A percentile compares a stretch with the other conserved stretches of the same genome.
phyloP scores from a whole-genome alignment of 352 stramenopile genomes.

The Paralagenidium karlingii region DNA sequence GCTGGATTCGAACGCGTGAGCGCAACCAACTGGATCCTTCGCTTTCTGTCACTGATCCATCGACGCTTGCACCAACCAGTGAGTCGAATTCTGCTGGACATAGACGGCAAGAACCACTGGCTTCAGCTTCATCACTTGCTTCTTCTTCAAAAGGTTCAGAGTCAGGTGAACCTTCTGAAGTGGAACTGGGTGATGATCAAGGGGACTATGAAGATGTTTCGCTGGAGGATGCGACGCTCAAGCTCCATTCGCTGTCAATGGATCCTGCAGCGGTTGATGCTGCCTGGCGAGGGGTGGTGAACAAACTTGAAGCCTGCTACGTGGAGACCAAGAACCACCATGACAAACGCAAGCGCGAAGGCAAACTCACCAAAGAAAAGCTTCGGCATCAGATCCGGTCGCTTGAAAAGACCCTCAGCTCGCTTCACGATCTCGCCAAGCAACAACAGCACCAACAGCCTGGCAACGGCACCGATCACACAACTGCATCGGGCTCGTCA shows the following conservation, averaged over 20 bases:
- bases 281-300: slow-evolving; percentile 32
- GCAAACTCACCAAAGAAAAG: slow-evolving; percentile 48
- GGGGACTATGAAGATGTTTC: slow-evolving; percentile 15
- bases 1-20: slow-evolving; percentile 46
- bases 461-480: background rate
- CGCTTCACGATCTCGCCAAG: slow-evolving; percentile 37
- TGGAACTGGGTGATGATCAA: slow-evolving; percentile 9
- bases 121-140: too few species aligned
- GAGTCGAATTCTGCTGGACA: too few species aligned
- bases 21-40: too few species aligned
- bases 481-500: background rate
- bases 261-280: slow-evolving; percentile 34
- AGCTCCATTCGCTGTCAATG: slow-evolving; percentile 27
- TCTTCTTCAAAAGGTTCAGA: too few species aligned
- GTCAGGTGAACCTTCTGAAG: too few species aligned
- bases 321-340: slow-evolving; percentile 24
- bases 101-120: too few species aligned
- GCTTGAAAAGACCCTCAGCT: slow-evolving; percentile 55
- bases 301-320: slow-evolving; percentile 36
- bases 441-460: slow-evolving; percentile 29
- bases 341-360: slow-evolving; percentile 26
- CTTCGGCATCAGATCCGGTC: slow-evolving; percentile 52
- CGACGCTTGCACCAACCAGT: too few species aligned
- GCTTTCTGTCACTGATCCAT: too few species aligned
- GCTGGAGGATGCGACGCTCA: slow-evolving; percentile 3